Evolutionary conservation across 768 basidiomycete species (phyloP).

Genomic region (Podaxis sp.): DNA sequence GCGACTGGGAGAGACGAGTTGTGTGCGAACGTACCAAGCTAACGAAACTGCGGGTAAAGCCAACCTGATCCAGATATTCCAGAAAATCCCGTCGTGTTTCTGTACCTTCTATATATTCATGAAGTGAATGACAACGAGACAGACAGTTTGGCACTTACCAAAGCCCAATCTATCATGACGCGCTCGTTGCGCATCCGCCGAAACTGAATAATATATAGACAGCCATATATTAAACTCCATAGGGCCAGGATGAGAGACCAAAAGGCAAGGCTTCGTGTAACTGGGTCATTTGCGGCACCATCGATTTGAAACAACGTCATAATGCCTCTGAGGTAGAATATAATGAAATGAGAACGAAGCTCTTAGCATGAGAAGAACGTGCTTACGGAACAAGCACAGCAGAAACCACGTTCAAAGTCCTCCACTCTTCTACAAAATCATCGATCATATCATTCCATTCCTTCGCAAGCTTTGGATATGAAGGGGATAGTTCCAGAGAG

Average conservation of each 20-base stretch:
- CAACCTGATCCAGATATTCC: slow-evolving; percentile 70
- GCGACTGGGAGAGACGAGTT: too few relatives aligned
- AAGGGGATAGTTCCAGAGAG: background rate
- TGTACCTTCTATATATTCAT: slow-evolving; percentile 47
- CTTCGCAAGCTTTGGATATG: background rate
- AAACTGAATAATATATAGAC: slow-evolving; percentile 10
- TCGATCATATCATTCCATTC: background rate
- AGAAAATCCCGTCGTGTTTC: slow-evolving; percentile 27
- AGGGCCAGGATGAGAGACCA: slow-evolving; percentile 2
- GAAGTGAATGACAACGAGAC: background rate
- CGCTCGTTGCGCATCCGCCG: background rate
- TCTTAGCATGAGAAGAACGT: background rate
- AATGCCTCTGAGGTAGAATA: background rate
- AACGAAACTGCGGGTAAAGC: slow-evolving; percentile 63
- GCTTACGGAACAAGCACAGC: background rate
- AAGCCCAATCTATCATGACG: slow-evolving; percentile 5
- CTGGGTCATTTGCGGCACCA: slow-evolving; percentile 3
- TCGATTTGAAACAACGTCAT: background rate
- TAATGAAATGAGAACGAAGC: background rate
- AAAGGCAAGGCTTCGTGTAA: slow-evolving; percentile 3
- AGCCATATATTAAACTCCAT: slow-evolving; percentile 9
- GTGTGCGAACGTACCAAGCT: slow-evolving; percentile 42
- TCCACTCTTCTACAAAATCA: background rate
- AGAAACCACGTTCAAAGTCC: background rate
- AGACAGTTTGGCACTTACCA: background rate